Percentiles rank a stretch among this genome's conserved stretches.
These are phyloP conservation scores for Nothophoma quercina DNA, from an alignment of 2,329 filamentous ascomycete species.

Conservation along the genomic window DNA sequence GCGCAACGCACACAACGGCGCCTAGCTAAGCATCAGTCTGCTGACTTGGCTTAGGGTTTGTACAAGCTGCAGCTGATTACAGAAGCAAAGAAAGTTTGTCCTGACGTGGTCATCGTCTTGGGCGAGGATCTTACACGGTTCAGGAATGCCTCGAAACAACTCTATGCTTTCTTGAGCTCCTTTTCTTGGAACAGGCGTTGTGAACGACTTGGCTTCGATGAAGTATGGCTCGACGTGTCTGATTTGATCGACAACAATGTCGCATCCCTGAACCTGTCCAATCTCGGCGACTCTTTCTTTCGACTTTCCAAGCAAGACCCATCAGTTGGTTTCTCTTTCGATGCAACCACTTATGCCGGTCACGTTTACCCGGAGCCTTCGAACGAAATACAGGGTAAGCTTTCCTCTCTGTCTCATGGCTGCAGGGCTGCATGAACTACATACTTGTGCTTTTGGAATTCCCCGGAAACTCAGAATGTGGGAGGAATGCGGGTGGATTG, in stretches of 20 bases:
- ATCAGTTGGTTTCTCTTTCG: conserved; percentile 79
- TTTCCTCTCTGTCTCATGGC: conserved; percentile 1
- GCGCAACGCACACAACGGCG: background rate
- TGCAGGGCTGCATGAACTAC: conserved; percentile 7
- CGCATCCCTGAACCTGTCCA: conserved; percentile 70
- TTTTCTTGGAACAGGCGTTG: conserved; percentile 81
- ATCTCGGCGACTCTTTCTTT: conserved; percentile 77
- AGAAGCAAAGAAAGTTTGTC: conserved; percentile 81
- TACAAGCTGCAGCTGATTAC: conserved; percentile 85
- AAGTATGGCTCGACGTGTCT: conserved; percentile 85
- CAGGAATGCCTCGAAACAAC: conserved; percentile 81
- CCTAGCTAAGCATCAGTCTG: conserved; percentile 18
- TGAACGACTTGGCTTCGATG: conserved; percentile 89
- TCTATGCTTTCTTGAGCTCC: conserved; percentile 75
- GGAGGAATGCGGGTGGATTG: background rate
- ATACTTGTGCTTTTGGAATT: conserved; percentile 3
- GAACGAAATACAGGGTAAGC: conserved; percentile 32
- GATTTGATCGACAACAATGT: conserved; percentile 86
- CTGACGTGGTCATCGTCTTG: conserved; percentile 81
- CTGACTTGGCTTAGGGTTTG: conserved; percentile 57
- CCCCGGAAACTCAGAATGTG: conserved; percentile 6
- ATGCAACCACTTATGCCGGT: conserved; percentile 74
- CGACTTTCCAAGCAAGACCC: conserved; percentile 76
- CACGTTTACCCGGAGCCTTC: conserved; percentile 60
- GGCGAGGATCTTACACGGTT: conserved; percentile 80